These are phyloP conservation scores for Apiospora rasikravindrae DNA, from an alignment of 2,329 filamentous ascomycete genomes.

Conservation along the genomic window DNA sequence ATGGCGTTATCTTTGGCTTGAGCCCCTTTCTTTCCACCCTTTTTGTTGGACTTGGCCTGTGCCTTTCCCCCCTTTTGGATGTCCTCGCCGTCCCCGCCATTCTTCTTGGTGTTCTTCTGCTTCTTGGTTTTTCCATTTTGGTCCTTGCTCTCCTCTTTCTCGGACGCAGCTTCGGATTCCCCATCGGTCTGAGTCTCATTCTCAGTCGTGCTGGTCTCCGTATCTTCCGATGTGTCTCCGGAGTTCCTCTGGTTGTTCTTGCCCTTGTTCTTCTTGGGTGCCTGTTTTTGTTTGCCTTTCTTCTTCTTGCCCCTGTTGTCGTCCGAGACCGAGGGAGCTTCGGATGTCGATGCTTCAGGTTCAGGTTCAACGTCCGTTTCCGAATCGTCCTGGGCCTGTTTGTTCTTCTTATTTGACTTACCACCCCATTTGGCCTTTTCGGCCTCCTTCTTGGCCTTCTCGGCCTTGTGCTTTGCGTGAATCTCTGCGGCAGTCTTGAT, in stretches of 20 bases:
- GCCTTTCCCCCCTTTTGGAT: conserved; percentile 19
- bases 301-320: conserved; percentile 16
- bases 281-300: conserved; percentile 21
- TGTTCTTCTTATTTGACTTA: conserved; percentile 21
- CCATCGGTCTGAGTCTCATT: background rate
- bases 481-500: conserved; percentile 24
- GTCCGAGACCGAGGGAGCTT: background rate
- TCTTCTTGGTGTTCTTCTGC: conserved; percentile 31
- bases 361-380: conserved; percentile 25
- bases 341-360: conserved; percentile 17
- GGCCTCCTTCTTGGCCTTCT: conserved; percentile 3
- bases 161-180: background rate
- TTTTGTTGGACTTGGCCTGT: background rate
- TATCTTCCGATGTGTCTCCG: background rate
- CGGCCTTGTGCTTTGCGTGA: conserved; percentile 22
- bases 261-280: conserved; percentile 23
- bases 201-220: background rate
- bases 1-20: background rate
- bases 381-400: conserved; percentile 21
- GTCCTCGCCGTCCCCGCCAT: background rate
- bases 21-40: background rate
- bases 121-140: conserved; percentile 35
- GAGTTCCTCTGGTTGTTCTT: conserved; percentile 11
- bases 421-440: background rate
- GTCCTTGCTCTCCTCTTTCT: conserved; percentile 11